Base-by-base conservation (phyloP, 352 stramenopile genomes). In the Pythium folliculosum region DNA sequence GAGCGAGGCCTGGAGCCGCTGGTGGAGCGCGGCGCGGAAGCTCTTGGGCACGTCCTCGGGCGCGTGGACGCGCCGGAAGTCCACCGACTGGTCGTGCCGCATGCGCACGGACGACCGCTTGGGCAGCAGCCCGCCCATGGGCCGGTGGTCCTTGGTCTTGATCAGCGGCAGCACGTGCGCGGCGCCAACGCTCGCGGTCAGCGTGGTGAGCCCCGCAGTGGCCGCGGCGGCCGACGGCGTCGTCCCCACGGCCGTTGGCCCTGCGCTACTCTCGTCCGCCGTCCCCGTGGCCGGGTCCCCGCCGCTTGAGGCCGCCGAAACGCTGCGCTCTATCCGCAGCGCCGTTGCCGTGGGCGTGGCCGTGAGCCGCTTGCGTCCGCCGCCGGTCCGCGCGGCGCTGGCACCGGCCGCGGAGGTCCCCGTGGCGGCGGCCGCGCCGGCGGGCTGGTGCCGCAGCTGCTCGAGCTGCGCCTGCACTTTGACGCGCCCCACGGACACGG, bases 41-140 rank as follows among this genome's bases (percentile, higher is more conserved):
- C 71, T 89, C 67, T 93, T 93, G 38, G 84, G 84, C 43, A 93
- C 86, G 43, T 89, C 74, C 52, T 88, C 76, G 6, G 83, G 82
- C 32, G 84, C 84, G 73, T 93, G 81, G 48, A 91, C 82, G 17
- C 84, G 77, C 27, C 84, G 81, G 27, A 90, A 79, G 53, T 93
- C 84, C 4, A 86, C 74, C 37, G 77, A 84, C 43, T 80, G 80
- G 48, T 93, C 84, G 57, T 90, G 70, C 1, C 84, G 82, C 32
- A 73, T 87, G 0, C 84, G 74, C 51, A 91, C 76, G 6, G 72
- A 76, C 45, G 84, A 93, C 14, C 82, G 75, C 61, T 91, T 91
- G 32, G 82, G 83, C 45, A 90, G 63, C 17, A 84, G 56, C 7
- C 85, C 85, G n/a, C 85, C 85, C 80, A 93, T 91, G 5, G 64